Evolutionary conservation across 2,329 filamentous ascomycete species (phyloP), one percentile per base, ranked within the genome.

Genomic region (Stagonosporopsis rhizophila): DNA sequence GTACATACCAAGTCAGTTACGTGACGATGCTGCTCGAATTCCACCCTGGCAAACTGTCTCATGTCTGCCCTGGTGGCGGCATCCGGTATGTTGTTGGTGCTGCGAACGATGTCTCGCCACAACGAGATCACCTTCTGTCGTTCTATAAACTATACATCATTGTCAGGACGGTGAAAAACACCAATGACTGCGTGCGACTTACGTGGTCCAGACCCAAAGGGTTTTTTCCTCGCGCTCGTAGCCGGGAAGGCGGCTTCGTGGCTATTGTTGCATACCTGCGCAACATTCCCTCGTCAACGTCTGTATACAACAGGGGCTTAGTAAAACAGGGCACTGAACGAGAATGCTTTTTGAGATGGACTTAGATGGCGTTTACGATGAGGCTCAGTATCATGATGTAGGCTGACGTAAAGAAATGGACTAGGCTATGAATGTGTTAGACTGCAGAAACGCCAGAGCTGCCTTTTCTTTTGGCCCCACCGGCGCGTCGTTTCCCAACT

Each of bases 31-130:
- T 78, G 73, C 62, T 82, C 79, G 55, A 83, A 83, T 54, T 83
- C 81, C 11, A 72, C 71, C 39, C 80, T 69, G 6, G 81, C 81
- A 61, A 80, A 83, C n/a, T 74, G 67, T 30, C 74, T 72, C 75
- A 83, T 79, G 49, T 83, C 81, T 37, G 66, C 61, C 49, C 63
- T 65, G 14, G 67, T 69, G 7, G 58, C 52, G n/a, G 56, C 40
- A 23, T 76, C 71, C 12, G 70, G 59, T 11, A 76, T 75, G 38
- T 65, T 62, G 34, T 67, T 64, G 15, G 69, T 78, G n/a, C 77
- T 75, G 41, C 80, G 74, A 4, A 81, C 62, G 30, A 82, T 81
- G 4, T 80, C 75, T 38, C 78, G 76, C 78, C 80, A 83, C 37
- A 83, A 61, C 7, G 75, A 69, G 9, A 83, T 62, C 8, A 75